phyloP scores from a whole-genome alignment of 225 moss, liverwort and hornwort species.

The Marchantia polymorpha region DNA sequence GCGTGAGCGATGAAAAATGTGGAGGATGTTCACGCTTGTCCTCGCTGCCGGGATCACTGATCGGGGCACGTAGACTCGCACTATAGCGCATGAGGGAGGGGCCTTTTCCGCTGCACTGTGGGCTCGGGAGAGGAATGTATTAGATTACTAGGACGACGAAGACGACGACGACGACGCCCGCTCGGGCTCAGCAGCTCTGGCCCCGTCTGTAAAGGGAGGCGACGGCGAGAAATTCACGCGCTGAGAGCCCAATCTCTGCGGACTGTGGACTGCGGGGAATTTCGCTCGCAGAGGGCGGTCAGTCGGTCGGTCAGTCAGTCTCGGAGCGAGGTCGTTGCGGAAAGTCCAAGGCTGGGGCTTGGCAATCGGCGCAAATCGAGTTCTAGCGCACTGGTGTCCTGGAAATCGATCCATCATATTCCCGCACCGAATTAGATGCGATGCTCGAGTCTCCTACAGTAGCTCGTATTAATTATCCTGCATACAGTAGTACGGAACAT shows the following conservation, averaged over 20 bases:
- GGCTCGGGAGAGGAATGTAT: too few species aligned
- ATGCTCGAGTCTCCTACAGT: background rate
- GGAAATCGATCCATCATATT: background rate
- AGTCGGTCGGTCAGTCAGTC: background rate
- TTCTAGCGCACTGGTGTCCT: too few species aligned
- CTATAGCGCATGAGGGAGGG: too few species aligned
- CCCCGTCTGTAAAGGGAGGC: background rate
- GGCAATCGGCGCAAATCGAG: background rate
- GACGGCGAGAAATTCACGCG: background rate
- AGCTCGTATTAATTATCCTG: background rate
- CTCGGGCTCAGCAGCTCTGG: background rate
- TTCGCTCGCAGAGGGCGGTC: background rate
- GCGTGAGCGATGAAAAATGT: too few species aligned
- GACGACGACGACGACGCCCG: too few species aligned
- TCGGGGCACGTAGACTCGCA: too few species aligned
- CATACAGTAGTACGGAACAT: slow-evolving; percentile 3
- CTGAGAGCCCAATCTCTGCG: background rate
- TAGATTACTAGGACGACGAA: too few species aligned
- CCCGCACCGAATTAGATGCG: background rate
- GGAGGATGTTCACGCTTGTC: too few species aligned
- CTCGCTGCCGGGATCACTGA: too few species aligned
- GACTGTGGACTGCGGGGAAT: background rate
- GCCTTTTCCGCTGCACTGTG: too few species aligned
- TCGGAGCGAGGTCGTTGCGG: background rate
- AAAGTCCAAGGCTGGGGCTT: background rate